Evolutionary conservation across 2,329 filamentous ascomycete genomes (phyloP).

Genomic region (Pseudocercospora vitis): DNA sequence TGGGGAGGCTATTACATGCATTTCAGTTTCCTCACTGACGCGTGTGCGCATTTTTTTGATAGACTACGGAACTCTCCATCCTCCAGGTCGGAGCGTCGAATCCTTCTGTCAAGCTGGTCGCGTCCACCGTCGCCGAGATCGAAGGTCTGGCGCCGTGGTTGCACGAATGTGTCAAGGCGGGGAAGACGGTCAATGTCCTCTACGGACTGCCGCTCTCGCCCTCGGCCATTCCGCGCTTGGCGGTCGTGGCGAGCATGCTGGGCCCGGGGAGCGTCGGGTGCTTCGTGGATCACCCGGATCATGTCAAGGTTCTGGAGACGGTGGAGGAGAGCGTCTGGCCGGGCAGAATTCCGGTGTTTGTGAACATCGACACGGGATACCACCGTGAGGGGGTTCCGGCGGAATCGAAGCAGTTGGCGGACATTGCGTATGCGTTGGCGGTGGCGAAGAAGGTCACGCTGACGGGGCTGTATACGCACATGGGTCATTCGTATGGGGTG

Average conservation of each 20-base stretch:
- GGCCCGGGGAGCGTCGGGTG: constrained; percentile 60
- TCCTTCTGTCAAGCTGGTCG: constrained; percentile 61
- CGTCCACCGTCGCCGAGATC: constrained; percentile 72
- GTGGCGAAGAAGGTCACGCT: constrained; percentile 49
- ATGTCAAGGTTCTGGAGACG: constrained; percentile 55
- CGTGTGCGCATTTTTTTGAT: neutral
- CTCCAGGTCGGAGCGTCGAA: constrained; percentile 66
- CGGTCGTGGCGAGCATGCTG: constrained; percentile 56
- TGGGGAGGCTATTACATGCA: too few species aligned
- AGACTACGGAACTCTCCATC: constrained; percentile 66
- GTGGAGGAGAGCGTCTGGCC: constrained; percentile 46
- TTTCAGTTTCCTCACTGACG: too few species aligned
- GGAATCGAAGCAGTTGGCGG: constrained; percentile 47
- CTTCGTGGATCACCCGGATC: constrained; percentile 68
- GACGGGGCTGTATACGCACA: constrained; percentile 70
- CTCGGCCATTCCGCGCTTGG: constrained; percentile 61
- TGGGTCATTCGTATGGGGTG: constrained; percentile 63
- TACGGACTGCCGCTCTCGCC: constrained; percentile 70
- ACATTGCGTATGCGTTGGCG: constrained; percentile 52
- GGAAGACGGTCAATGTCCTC: constrained; percentile 63
- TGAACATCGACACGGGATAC: constrained; percentile 75
- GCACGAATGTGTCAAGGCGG: constrained; percentile 54
- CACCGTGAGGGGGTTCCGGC: constrained; percentile 67
- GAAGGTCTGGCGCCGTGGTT: constrained; percentile 65
- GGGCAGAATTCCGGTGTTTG: constrained; percentile 57